Base-by-base conservation (phyloP, 306 rosid species). In the Cucurbita ficifolia region DNA sequence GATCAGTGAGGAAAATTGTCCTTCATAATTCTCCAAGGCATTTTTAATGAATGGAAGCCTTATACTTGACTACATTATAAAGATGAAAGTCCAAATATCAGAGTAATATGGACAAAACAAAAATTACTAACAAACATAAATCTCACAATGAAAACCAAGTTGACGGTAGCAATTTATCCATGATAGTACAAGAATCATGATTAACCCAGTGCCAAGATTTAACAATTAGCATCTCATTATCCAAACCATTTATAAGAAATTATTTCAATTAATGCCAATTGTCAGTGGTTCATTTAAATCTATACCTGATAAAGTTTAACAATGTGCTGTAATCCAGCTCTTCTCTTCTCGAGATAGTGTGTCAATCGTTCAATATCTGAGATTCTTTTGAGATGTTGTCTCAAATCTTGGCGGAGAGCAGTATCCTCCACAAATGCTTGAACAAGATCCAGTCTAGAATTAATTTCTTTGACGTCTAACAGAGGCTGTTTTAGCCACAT, bases 401-500 rank as follows among this genome's bases (percentile, higher is more conserved):
- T 87, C 81, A 94, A 78, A 79, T 85, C 92, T 79, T 91, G 97
- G 73, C 87, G 87, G 72, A 91, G 97, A 29, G 72, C 79, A 48
- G 97, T 80, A 80, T 94, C 96, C 82, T 89, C 99, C 76, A 94
- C 91, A 88, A 94, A 91, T 60, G 96, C 88, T 80, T 94, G 96
- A 40, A 94, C 99, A 61, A 87, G 75, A 87, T 94, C 97, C 76
- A 94, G 79, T 80, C 99, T 90, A 19, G 73, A 81, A 84, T 86
- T 91, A 70, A 94, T 94, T 78, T 89, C 96, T 33, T 82, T 52
- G 43, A 86, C 95, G 79, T 91, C 88, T 76, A 94, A 77, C 71
- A 94, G 80, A 75, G 99, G 99, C 85, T 94, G 99, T 62, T 94
- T 94, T 54, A 94, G 85, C 99, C 99, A 94, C 96, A 79, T 86